Evolutionary conservation across 495 filamentous ascomycete genomes (phyloP).

Genomic region (Penicillium paxilli): DNA sequence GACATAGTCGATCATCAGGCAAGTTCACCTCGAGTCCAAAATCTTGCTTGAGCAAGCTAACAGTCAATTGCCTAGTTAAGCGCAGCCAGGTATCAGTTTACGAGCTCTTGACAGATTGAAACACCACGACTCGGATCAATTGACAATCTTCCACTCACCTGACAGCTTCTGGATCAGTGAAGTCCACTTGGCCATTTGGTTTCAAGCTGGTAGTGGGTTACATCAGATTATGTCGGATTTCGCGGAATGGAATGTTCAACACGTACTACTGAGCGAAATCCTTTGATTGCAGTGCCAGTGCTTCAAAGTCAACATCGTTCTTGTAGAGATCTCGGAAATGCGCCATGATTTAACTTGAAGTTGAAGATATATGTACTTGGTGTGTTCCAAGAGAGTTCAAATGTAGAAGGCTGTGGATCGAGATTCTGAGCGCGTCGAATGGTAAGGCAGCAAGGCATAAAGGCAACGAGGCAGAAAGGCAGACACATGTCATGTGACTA

Average conservation of each 20-base stretch:
- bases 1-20: conserved; percentile 79
- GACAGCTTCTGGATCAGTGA: conserved; percentile 74
- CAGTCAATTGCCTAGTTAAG: conserved; percentile 67
- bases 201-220: conserved; percentile 44
- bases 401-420: too few species aligned
- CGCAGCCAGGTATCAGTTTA: too few species aligned
- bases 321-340: conserved; percentile 52
- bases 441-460: too few species aligned
- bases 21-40: conserved; percentile 72
- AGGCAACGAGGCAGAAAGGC: too few species aligned
- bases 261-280: conserved; percentile 59
- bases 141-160: conserved; percentile 51
- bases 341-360: conserved; percentile 34
- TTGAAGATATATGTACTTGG: not conserved
- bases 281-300: conserved; percentile 55
- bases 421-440: too few species aligned
- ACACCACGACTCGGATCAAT: too few species aligned
- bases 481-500: too few species aligned
- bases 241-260: not conserved
- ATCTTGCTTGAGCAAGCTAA: conserved; percentile 71
- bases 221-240: not conserved
- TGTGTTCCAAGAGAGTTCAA: too few species aligned
- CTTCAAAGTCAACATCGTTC: conserved; percentile 61
- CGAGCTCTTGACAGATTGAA: too few species aligned
- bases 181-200: conserved; percentile 70